Evolutionary conservation across 2,329 filamentous ascomycete genomes (phyloP), one percentile per base, ranked within the genome.

Genomic region (Penicillium sp.): DNA sequence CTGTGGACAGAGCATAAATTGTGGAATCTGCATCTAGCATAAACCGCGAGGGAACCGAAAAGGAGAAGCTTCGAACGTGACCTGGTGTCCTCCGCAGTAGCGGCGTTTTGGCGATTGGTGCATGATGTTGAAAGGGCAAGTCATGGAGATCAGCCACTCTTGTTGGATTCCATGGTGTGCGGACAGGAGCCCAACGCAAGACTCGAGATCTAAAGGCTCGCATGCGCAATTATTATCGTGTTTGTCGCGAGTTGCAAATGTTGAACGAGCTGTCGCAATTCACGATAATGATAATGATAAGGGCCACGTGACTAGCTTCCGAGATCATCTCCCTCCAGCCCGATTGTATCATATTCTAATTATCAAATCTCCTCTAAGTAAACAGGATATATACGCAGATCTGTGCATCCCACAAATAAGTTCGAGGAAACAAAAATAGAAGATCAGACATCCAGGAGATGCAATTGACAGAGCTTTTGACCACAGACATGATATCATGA

Each of bases 1-100:
- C 90, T 0, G 92, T 95, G 0, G 92, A 96, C 0, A 97, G 76
- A 0, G 94, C 94, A 70, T 95, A 97, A 47, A 99, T 95, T 1
- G 92, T 97, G 3, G 70, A 68, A 11, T 73, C 67, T 1, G 56
- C 57, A 47, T 68, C 63, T 28, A 65, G 44, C 46, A 61, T 58
- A 16, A 62, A 65, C 2, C 20, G 39, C 22, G n/a, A 11, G 2
- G 46, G 47, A 2, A 25, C 14, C 4, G 61, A 59, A 3, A 48
- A 58, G 10, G 63, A 67, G 46, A 71, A 69, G 13, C 24, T 41
- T 36, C 63, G 65, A 31, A 41, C 14, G 20, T 42, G 46, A 5
- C n/a, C 35, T 22, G 46, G 25, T 27, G 14, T 22, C 16, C 16
- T 44, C 27, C 47, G 54, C 36, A 44, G 49, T 20, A 36, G 13